Base-by-base conservation (phyloP, 176 grass and related monocot genomes). In the Guadua angustifolia region DNA sequence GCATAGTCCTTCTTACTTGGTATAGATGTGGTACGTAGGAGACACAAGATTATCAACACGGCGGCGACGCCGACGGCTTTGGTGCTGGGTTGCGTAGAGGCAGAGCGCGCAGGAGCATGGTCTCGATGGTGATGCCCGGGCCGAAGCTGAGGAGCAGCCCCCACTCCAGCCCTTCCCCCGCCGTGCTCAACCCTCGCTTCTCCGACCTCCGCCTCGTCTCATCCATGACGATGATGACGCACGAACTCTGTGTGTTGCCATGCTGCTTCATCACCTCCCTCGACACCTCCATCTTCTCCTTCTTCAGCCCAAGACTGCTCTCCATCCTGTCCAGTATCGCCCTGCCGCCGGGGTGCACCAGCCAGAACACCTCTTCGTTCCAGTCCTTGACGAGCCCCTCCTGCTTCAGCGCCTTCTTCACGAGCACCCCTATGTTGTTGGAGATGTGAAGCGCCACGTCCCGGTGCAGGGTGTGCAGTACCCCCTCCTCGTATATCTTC, bases 361-460 rank as follows among this genome's bases (percentile, higher is more conserved):
- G 63, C 89, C 89, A 92, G 77, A 92, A 94, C 38, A 94, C 60
- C 7, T 80, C 63, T 0, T 88, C 89, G 73, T 88, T 94, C 84
- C 78, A 73, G 35, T 94, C 87, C 5, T 29, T 49, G 10, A 7
- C 0, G 39, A 45, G 4, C 9, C 15, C 21, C 12, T 33, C 45
- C 12, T 57, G 36, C 66, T 44, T 5, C 5, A 82, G 24, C 1
- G 19, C 0, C 18, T 17, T 16, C 46, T 66, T 12, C 21, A 53
- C 71, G 2, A 66, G 40, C 2, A 10, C 0, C 39, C 25, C 39
- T 6, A 82, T 26, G 16, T 17, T 21, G 18, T 5, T 7, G 0
- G 80, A 35, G 12, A 83, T 59, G 25, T 83, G 81, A 4, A 0
- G 9, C 13, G 56, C 38, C 4, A 72, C 42, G 68, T 72, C 40